Evolutionary conservation across 2,329 filamentous ascomycete species (phyloP).

Genomic region (Alternaria sp.): DNA sequence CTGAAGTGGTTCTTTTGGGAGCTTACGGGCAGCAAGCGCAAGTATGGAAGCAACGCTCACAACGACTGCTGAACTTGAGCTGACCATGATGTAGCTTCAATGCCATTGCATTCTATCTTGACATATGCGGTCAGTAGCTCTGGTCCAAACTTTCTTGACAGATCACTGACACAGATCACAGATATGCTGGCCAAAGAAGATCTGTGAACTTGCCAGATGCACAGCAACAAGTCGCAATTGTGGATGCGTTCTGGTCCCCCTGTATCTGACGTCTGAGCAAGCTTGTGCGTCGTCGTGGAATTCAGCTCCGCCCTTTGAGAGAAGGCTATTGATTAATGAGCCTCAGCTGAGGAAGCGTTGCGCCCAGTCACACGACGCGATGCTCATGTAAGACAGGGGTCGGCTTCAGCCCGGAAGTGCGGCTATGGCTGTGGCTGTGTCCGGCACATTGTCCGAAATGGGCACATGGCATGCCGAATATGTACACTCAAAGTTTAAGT

Average conservation of each 20-base stretch:
- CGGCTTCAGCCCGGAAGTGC: constrained; percentile 18
- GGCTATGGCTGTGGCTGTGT: constrained; percentile 41
- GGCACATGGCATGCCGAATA: not conserved
- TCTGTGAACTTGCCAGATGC: constrained; percentile 22
- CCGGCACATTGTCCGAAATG: constrained; percentile 4
- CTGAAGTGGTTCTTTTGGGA: constrained; percentile 65
- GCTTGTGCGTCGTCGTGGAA: not conserved
- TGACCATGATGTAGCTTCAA: constrained; percentile 61
- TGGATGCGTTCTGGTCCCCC: not conserved
- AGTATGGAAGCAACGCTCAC: constrained; percentile 42
- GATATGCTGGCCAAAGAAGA: constrained; percentile 50
- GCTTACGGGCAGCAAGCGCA: constrained; percentile 62
- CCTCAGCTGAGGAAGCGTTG: constrained; percentile 13
- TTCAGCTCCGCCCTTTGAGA: not conserved
- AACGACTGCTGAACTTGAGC: not conserved
- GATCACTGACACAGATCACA: constrained; percentile 12
- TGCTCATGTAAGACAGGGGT: constrained; percentile 16
- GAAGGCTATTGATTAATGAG: constrained; percentile 18
- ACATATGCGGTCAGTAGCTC: constrained; percentile 64
- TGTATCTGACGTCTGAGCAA: not conserved
- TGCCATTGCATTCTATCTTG: constrained; percentile 68
- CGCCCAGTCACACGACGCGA: constrained; percentile 7
- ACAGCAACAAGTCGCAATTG: not conserved
- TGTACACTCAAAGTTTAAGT: not conserved
- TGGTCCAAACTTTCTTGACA: not conserved